Evolutionary conservation across 306 rosid species (phyloP).

Genomic region (Dalbergia cochinchinensis): DNA sequence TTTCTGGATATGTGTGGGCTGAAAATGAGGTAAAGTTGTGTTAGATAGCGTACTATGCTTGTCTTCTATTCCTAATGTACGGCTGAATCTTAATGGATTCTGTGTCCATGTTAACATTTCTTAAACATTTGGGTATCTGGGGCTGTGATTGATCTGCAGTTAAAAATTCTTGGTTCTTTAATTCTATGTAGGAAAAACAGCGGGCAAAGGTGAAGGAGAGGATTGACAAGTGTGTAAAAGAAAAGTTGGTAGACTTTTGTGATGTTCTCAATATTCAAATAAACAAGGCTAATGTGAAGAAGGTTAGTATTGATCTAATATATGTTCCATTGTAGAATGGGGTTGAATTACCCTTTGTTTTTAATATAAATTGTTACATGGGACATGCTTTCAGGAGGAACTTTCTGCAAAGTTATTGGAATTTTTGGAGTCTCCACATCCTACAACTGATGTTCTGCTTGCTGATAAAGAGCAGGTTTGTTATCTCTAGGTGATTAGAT

Average conservation of each 20-base stretch:
- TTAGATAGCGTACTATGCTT: constrained; percentile 1
- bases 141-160: constrained; percentile 20
- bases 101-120: constrained; percentile 24
- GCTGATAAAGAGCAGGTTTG: constrained; percentile 87
- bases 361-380: constrained; percentile 8
- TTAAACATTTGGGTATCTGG: not conserved
- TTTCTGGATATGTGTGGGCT: constrained; percentile 56
- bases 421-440: constrained; percentile 93
- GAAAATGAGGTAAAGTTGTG: constrained; percentile 50
- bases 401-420: constrained; percentile 84
- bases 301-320: constrained; percentile 58
- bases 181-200: constrained; percentile 75
- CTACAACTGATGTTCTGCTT: constrained; percentile 85
- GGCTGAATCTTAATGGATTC: not conserved
- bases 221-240: constrained; percentile 92
- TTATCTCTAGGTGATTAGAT: constrained; percentile 11
- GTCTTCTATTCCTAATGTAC: constrained; percentile 10
- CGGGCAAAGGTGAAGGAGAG: constrained; percentile 82
- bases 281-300: constrained; percentile 66
- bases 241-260: constrained; percentile 85
- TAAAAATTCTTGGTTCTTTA: constrained; percentile 16
- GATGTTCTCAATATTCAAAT: constrained; percentile 89
- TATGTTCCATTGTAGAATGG: not conserved
- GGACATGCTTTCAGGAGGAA: constrained; percentile 75
- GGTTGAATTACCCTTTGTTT: not conserved